Evolutionary conservation across 2,329 filamentous ascomycete genomes (phyloP).

Genomic region (Ilyonectria destructans): DNA sequence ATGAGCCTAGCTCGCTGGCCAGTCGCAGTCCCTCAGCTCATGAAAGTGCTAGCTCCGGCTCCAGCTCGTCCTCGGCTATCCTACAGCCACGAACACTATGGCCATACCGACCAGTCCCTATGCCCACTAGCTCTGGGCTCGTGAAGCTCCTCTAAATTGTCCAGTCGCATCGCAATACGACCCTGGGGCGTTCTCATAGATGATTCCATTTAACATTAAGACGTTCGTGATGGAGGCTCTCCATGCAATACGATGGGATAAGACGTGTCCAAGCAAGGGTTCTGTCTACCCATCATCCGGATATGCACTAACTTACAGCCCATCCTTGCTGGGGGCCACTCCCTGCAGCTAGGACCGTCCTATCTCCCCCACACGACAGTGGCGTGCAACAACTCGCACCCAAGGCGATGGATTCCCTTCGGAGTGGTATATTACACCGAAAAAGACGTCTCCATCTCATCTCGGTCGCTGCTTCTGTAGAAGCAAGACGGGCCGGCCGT

Average conservation of each 20-base stretch:
- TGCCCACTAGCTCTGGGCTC: constrained; percentile 2
- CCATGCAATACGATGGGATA: constrained; percentile 10
- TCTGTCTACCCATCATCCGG: constrained; percentile 8
- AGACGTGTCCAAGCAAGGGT: constrained; percentile 14
- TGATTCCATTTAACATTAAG: not conserved
- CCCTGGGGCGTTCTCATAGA: not conserved
- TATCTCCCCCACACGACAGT: constrained; percentile 23
- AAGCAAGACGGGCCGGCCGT: constrained; percentile 16
- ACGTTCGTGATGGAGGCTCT: constrained; percentile 13
- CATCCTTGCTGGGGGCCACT: constrained; percentile 11
- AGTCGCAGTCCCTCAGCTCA: constrained; percentile 5
- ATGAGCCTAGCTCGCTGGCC: not conserved
- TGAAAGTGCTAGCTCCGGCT: not conserved
- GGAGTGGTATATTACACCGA: constrained; percentile 20
- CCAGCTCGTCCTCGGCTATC: constrained; percentile 5
- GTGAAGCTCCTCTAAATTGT: not conserved
- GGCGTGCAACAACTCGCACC: constrained; percentile 4
- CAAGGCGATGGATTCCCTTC: constrained; percentile 8
- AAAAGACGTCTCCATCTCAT: constrained; percentile 23
- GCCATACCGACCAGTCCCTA: not conserved
- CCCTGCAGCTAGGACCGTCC: constrained; percentile 9
- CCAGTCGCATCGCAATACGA: constrained; percentile 4
- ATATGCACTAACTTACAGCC: constrained; percentile 1
- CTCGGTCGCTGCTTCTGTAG: constrained; percentile 20
- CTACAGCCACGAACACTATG: not conserved